Percentiles rank a stretch among this genome's conserved stretches.
Evolutionary conservation across 208 protist genomes (phyloP).

Genomic region (Herpetomonas tarakana): DNA sequence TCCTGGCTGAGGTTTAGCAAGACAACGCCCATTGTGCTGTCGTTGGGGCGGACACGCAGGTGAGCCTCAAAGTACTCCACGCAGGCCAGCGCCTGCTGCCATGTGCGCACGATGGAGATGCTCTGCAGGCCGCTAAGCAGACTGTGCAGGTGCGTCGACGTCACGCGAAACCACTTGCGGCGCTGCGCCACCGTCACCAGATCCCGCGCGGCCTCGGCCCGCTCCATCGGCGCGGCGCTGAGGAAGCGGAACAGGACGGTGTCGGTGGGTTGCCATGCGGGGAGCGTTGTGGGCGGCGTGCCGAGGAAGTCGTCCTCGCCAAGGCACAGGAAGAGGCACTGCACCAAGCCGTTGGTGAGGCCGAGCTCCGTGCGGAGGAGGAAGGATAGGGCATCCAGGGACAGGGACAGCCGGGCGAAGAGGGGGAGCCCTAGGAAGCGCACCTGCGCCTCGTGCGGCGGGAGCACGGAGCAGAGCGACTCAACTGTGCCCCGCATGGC

Average conservation of each 20-base stretch:
- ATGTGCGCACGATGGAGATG: constrained; percentile 51
- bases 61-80: constrained; percentile 25
- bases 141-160: constrained; percentile 46
- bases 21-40: constrained; percentile 36
- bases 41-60: constrained; percentile 39
- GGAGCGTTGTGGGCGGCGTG: not conserved
- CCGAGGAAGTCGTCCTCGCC: constrained; percentile 18
- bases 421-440: constrained; percentile 41
- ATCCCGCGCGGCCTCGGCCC: constrained; percentile 44
- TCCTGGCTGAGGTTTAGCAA: constrained; percentile 60
- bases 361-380: not conserved
- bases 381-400: constrained; percentile 21
- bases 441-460: constrained; percentile 61
- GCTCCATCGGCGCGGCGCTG: constrained; percentile 14
- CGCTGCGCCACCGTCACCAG: constrained; percentile 26
- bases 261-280: not conserved
- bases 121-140: constrained; percentile 69
- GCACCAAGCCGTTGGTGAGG: constrained; percentile 55
- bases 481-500: constrained; percentile 45
- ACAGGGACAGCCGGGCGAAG: constrained; percentile 31
- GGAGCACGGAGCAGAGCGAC: constrained; percentile 44
- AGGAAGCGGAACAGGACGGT: constrained; percentile 16
- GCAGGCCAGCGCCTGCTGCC: constrained; percentile 41
- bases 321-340: constrained; percentile 68
- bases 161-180: constrained; percentile 31